Conservation (phyloP, 805 yeast species). For the Myxozyma geophila region DNA sequence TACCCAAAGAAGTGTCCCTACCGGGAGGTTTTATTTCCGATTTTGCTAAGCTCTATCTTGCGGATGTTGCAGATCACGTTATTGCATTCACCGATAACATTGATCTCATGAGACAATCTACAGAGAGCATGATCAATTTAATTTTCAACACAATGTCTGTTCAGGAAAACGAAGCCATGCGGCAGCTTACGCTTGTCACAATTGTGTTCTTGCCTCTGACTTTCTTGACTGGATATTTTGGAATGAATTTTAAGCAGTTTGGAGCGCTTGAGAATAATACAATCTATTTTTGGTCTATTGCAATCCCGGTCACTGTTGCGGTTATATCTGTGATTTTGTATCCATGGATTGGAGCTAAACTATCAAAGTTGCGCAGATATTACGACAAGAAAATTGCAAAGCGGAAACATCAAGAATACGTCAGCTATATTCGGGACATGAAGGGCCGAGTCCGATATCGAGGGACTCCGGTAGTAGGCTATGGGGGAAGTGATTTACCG, state of each 20-base stretch:
- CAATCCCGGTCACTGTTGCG: constrained; percentile 47
- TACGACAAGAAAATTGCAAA: constrained; percentile 19
- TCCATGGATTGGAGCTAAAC: constrained; percentile 9
- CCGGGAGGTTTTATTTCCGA: constrained; percentile 48
- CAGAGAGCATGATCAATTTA: constrained; percentile 56
- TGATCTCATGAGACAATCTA: constrained; percentile 57
- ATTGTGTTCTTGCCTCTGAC: constrained; percentile 63
- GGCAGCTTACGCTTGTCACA: constrained; percentile 58
- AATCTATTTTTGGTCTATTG: constrained; percentile 55
- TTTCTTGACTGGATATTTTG: constrained; percentile 66
- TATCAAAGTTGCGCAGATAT: constrained; percentile 3
- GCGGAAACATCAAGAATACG: constrained; percentile 7
- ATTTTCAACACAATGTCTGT: constrained; percentile 63
- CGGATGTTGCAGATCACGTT: constrained; percentile 63
- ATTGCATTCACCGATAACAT: constrained; percentile 53
- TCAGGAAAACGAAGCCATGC: constrained; percentile 60
- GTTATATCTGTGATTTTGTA: constrained; percentile 42
- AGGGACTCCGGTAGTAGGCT: constrained; percentile 9
- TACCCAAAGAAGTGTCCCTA: constrained; percentile 14
- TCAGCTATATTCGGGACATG: not conserved
- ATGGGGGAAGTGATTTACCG: constrained; percentile 12
- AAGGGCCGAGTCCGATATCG: constrained; percentile 1
- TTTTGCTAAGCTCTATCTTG: constrained; percentile 53
- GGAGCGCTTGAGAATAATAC: constrained; percentile 49
- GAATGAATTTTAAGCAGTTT: constrained; percentile 57